Evolutionary conservation across 2,329 filamentous ascomycete genomes (phyloP).

Genomic region (Epicoccum nigrum): DNA sequence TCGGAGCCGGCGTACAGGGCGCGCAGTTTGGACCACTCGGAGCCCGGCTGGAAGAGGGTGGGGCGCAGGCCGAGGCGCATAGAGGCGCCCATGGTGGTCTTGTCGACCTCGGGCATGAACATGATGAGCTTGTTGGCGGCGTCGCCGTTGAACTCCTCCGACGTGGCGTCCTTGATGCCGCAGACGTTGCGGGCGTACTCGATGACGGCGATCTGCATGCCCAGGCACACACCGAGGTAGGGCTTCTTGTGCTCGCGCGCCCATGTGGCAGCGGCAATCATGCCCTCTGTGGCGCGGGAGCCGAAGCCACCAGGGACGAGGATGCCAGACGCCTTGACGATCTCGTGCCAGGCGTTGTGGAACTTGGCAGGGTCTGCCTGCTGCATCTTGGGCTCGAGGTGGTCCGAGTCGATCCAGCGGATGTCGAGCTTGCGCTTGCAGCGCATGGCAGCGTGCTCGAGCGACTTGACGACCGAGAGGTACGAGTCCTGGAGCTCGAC

Average conservation of each 20-base stretch:
- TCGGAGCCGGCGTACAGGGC: constrained; percentile 68
- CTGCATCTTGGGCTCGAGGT: constrained; percentile 73
- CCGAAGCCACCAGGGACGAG: constrained; percentile 83
- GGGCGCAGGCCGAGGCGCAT: constrained; percentile 82
- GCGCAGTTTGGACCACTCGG: constrained; percentile 79
- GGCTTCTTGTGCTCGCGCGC: constrained; percentile 81
- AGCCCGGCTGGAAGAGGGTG: constrained; percentile 75
- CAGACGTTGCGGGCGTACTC: constrained; percentile 82
- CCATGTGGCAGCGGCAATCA: constrained; percentile 87
- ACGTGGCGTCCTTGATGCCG: constrained; percentile 63
- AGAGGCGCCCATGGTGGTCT: constrained; percentile 78
- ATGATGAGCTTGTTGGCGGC: constrained; percentile 76
- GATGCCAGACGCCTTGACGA: constrained; percentile 73
- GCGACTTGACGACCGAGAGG: constrained; percentile 79
- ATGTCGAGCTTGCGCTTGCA: constrained; percentile 80
- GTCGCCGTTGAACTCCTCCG: constrained; percentile 62
- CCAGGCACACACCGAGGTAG: constrained; percentile 88
- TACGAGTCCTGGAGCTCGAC: constrained; percentile 84
- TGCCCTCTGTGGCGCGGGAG: constrained; percentile 80
- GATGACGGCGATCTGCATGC: constrained; percentile 91
- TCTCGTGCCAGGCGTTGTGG: constrained; percentile 83
- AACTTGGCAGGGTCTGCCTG: constrained; percentile 71
- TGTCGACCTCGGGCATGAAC: constrained; percentile 89
- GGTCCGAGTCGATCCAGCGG: constrained; percentile 81
- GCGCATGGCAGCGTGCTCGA: constrained; percentile 91